phyloP scores from a whole-genome alignment of 768 basidiomycete species.

The Panellus pusillus region DNA sequence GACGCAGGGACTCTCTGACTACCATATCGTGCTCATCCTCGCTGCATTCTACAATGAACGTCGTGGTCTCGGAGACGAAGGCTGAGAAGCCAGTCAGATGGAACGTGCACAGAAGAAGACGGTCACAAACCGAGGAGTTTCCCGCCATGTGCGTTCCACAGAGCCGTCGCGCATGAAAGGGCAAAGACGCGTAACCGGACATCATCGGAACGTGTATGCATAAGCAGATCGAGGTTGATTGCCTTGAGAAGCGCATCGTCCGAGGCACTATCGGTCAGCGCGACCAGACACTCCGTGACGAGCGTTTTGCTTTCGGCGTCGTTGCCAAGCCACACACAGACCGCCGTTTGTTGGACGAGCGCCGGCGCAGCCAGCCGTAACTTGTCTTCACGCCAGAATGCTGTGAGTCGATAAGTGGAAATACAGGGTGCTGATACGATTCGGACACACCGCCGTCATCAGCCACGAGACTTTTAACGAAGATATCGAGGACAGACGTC shows the following conservation, averaged over 20 bases:
- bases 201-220: conserved; percentile 89
- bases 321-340: conserved; percentile 40
- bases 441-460: conserved; percentile 76
- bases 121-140: conserved; percentile 64
- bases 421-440: background rate
- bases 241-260: conserved; percentile 71
- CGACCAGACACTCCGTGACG: conserved; percentile 52
- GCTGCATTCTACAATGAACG: conserved; percentile 83
- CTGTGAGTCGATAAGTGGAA: conserved; percentile 36
- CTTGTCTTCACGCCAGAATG: conserved; percentile 89
- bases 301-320: conserved; percentile 37
- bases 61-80: conserved; percentile 79
- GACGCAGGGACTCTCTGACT: conserved; percentile 63
- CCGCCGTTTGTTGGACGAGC: conserved; percentile 65
- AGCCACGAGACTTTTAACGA: conserved; percentile 68
- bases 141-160: conserved; percentile 78
- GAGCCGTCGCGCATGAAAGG: conserved; percentile 59
- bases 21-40: conserved; percentile 89
- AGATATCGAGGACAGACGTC: conserved; percentile 56
- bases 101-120: background rate
- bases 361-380: conserved; percentile 59
- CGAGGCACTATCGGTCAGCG: conserved; percentile 52
- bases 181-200: conserved; percentile 67
- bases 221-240: conserved; percentile 80
- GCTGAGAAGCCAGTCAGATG: conserved; percentile 39